Evolutionary conservation across 257 asterid species (phyloP).

Genomic region (Penstemon eatonii): DNA sequence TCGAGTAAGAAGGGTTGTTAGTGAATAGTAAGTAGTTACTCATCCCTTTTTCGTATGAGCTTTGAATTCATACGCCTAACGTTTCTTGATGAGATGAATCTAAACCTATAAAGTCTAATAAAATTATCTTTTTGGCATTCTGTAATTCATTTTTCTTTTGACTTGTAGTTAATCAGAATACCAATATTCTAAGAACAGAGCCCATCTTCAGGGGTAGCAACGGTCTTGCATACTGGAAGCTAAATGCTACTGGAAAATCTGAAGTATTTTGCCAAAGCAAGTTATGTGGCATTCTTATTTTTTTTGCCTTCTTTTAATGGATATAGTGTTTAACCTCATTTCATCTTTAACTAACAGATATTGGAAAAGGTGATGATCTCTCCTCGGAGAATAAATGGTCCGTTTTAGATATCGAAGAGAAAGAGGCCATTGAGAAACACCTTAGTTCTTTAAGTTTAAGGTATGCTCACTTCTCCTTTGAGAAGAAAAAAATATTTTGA

Average conservation of each 20-base stretch:
- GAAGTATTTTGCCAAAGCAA: conserved; percentile 59
- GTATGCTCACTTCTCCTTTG: conserved; percentile 20
- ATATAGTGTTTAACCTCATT: conserved; percentile 18
- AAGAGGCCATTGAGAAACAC: conserved; percentile 41
- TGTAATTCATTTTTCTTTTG: background rate
- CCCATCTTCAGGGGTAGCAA: conserved; percentile 38
- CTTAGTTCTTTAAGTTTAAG: conserved; percentile 7
- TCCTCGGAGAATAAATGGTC: conserved; percentile 44
- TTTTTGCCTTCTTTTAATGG: background rate
- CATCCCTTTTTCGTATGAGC: background rate
- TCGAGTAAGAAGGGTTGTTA: conserved; percentile 43
- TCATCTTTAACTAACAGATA: conserved; percentile 35
- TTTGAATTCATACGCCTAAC: too few species aligned
- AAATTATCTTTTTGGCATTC: background rate
- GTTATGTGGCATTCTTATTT: background rate
- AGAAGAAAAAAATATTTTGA: too few species aligned
- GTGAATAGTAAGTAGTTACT: conserved; percentile 46
- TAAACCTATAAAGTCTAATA: too few species aligned
- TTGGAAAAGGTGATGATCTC: conserved; percentile 43
- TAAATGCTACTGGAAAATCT: conserved; percentile 40
- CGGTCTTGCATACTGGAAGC: conserved; percentile 66
- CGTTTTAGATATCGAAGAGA: conserved; percentile 34
- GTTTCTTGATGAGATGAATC: too few species aligned
- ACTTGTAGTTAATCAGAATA: conserved; percentile 37
- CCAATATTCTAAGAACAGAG: conserved; percentile 52